Evolutionary conservation across 2,329 filamentous ascomycete species (phyloP), one percentile per base, ranked within the genome.

Genomic region (Shiraia bambusicola): DNA sequence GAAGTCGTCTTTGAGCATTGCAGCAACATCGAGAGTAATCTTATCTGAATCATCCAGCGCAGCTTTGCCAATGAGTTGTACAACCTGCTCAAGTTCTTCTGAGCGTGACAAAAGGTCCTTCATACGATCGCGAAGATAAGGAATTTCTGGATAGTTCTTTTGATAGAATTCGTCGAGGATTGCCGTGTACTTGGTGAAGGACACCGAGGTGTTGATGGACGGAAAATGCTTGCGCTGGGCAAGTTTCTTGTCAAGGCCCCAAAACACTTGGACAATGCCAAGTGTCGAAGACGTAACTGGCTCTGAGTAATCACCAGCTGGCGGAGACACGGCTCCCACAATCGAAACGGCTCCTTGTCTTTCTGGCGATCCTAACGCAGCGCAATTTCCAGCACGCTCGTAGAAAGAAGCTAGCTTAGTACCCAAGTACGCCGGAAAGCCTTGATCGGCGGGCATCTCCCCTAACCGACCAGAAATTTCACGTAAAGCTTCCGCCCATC

Each of bases 391-490:
- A 54, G 93, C 93, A 76, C 93, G 91, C 75, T 98, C 93, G 81
- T 98, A 98, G 81, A 98, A 98, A 65, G 90, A 95, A 50, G 93
- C 93, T 53, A 98, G 82, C 77, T 98, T 98, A 55, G 93, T 89
- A 75, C 89, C 84, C 40, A 98, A 81, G 70, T 98, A 98, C 37
- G 93, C 93, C 31, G 93, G 93, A 84, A 96, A 98, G 83, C 93
- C 93, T 74, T 98, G 93, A 72, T 98, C 93, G 71, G 93, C 93
- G 74, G 93, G 93, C 93, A 98, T 98, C 73, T 98, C 93, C 79
- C 93, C 93, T 47, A 98, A 79, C 80, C 93, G 93, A 79, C 93
- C 93, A 25, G 93, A 98, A 70, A 98, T 85, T 72, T 98, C 93
- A 87, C 93, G 90, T 69, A 98, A 82, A 66, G 93, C 93, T 76